phyloP scores from a whole-genome alignment of 2,329 filamentous ascomycete species.

The Aspergillus sclerotialis region DNA sequence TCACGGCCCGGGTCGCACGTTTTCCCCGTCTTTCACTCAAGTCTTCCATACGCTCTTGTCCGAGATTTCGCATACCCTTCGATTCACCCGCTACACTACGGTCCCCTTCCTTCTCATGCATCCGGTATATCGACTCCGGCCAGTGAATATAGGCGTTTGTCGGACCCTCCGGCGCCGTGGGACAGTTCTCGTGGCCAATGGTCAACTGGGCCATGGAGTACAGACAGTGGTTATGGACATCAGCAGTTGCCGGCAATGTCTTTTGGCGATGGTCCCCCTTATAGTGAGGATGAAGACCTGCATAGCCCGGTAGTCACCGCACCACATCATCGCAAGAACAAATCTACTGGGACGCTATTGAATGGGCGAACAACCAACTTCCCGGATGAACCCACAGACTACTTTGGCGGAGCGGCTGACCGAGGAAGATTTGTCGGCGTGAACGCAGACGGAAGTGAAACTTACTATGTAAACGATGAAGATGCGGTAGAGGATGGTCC shows the following conservation, averaged over 20 bases:
- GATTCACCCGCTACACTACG: slow-evolving; percentile 84
- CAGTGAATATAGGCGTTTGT: slow-evolving; percentile 73
- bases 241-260: slow-evolving; percentile 75
- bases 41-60: slow-evolving; percentile 78
- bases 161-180: slow-evolving; percentile 68
- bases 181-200: slow-evolving; percentile 57
- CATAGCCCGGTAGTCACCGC: slow-evolving; percentile 82
- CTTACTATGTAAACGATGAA: slow-evolving; percentile 67
- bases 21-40: slow-evolving; percentile 79
- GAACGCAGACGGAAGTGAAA: slow-evolving; percentile 64
- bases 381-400: slow-evolving; percentile 34
- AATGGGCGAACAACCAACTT: slow-evolving; percentile 42
- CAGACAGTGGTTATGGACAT: slow-evolving; percentile 49
- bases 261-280: slow-evolving; percentile 83
- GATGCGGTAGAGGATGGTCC: slow-evolving; percentile 56
- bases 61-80: slow-evolving; percentile 91
- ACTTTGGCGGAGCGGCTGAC: slow-evolving; percentile 48
- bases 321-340: slow-evolving; percentile 78
- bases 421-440: slow-evolving; percentile 62
- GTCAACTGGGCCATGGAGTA: slow-evolving; percentile 44
- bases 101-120: slow-evolving; percentile 65
- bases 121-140: slow-evolving; percentile 79
- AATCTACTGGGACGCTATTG: slow-evolving; percentile 45
- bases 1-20: slow-evolving; percentile 76
- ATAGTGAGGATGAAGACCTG: slow-evolving; percentile 91